Conservation (phyloP, 345 rosid genomes). For the Noccaea caerulescens region DNA sequence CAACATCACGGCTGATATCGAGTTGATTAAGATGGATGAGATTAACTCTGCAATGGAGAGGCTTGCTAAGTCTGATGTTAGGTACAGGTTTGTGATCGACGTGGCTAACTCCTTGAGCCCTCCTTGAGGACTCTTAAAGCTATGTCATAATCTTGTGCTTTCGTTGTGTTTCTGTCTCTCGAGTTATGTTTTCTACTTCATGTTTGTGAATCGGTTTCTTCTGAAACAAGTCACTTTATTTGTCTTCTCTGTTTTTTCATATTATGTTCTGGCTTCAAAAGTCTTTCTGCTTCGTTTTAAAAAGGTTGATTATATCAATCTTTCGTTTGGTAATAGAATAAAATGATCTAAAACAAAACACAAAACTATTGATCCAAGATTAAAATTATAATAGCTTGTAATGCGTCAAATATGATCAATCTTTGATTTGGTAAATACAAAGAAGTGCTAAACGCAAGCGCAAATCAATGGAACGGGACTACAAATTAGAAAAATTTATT, state of each 20-base stretch:
- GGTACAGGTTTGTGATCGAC: conserved; percentile 87
- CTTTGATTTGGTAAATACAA: neutral
- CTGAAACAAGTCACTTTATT: conserved; percentile 6
- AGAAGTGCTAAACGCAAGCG: neutral
- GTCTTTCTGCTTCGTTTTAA: neutral
- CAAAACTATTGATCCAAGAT: neutral
- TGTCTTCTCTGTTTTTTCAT: neutral
- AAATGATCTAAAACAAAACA: neutral
- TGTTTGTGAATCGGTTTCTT: conserved; percentile 6
- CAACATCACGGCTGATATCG: conserved; percentile 73
- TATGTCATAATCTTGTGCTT: conserved; percentile 9
- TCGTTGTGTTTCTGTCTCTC: neutral
- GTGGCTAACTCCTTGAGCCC: conserved; percentile 64
- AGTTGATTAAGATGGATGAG: conserved; percentile 69
- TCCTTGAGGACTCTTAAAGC: neutral
- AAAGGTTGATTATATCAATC: neutral
- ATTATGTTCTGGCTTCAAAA: conserved; percentile 1
- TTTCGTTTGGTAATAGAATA: neutral
- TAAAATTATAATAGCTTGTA: no score
- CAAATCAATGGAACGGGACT: neutral
- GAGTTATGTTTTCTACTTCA: neutral
- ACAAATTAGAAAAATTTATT: neutral
- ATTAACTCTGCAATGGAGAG: conserved; percentile 82
- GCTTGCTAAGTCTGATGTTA: conserved; percentile 90
- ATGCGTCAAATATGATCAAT: neutral